Evolutionary conservation across 2,329 filamentous ascomycete genomes (phyloP).

Genomic region (Colletotrichum tofieldiae): DNA sequence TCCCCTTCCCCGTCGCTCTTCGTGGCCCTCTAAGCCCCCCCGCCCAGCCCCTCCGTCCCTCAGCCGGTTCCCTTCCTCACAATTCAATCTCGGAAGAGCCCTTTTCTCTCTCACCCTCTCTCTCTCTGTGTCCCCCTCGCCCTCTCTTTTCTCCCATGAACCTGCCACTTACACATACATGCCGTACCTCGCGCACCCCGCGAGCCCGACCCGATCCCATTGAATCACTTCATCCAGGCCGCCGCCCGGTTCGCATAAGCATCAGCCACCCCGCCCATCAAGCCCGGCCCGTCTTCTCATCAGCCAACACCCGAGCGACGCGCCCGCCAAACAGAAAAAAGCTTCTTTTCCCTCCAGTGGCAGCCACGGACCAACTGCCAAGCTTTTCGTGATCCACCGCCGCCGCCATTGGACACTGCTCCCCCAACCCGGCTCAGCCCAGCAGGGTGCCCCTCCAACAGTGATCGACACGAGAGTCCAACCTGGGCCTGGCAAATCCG

Average conservation of each 20-base stretch:
- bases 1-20: not conserved
- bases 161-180: not conserved
- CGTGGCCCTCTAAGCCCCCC: not conserved
- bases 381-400: constrained; percentile 13
- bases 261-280: not conserved
- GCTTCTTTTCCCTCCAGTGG: not conserved
- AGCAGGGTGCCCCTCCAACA: constrained; percentile 24
- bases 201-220: not conserved
- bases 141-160: not conserved
- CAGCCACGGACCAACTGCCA: constrained; percentile 18
- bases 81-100: not conserved
- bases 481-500: not conserved
- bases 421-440: constrained; percentile 23
- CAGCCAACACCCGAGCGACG: not conserved
- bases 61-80: not conserved
- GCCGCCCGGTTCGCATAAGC: not conserved
- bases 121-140: too few relatives aligned
- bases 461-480: constrained; percentile 27
- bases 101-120: not conserved
- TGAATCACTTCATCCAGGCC: not conserved
- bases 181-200: not conserved
- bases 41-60: not conserved
- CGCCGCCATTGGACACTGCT: constrained; percentile 34
- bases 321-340: constrained; percentile 13
- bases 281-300: not conserved